A percentile compares a stretch with the other conserved stretches of the same genome.
Evolutionary conservation across 73 alveolate species (phyloP).

Genomic region (Paramecium tetraurelia): DNA sequence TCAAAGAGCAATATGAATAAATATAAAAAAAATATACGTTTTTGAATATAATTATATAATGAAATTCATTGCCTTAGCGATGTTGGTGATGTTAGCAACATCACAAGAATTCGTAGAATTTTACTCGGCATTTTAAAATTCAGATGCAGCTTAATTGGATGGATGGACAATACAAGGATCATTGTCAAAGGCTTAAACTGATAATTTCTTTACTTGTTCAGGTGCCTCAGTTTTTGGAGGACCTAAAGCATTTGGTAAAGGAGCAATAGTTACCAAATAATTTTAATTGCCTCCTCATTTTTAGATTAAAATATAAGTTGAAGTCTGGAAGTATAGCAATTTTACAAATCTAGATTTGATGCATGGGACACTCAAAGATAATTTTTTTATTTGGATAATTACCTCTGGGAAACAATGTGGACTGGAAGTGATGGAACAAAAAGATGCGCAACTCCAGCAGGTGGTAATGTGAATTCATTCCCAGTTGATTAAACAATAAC

Average conservation of each 20-base stretch:
- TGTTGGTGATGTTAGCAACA: conserved; percentile 21
- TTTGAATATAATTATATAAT: neutral
- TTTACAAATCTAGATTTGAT: neutral
- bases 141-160: neutral
- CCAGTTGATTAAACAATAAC: neutral
- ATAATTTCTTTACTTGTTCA: neutral
- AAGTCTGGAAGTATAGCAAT: neutral
- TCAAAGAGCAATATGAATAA: neutral
- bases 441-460: neutral
- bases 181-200: neutral
- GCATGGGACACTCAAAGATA: neutral
- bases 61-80: conserved; percentile 30
- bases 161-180: neutral
- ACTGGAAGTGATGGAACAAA: neutral
- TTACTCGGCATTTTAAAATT: neutral
- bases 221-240: neutral
- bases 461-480: neutral
- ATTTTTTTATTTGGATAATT: neutral
- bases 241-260: neutral
- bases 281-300: conserved; percentile 5
- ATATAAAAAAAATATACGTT: neutral
- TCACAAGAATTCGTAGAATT: neutral
- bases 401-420: conserved; percentile 13
- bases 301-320: neutral
- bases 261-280: neutral